phyloP scores from a whole-genome alignment of 768 basidiomycete species.

The Amanita rimosa region DNA sequence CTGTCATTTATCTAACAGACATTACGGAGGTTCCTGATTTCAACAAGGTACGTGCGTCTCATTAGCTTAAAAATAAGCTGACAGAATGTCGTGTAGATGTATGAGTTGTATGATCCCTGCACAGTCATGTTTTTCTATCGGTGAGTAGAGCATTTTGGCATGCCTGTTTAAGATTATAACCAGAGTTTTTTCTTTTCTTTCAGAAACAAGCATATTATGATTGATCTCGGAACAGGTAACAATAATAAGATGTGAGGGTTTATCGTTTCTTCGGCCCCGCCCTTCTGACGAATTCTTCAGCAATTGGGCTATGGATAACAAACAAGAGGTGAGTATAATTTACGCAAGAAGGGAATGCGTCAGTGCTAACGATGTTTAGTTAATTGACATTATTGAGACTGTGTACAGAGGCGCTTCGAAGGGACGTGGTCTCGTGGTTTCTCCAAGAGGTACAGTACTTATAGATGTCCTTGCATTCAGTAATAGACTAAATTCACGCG shows the following conservation, averaged over 20 bases:
- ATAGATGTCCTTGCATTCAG: too few relatives aligned
- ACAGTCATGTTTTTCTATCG: constrained; percentile 99
- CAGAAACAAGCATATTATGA: constrained; percentile 24
- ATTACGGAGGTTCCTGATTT: too few relatives aligned
- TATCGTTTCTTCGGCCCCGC: constrained; percentile 4
- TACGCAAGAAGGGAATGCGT: neutral
- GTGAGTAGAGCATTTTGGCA: constrained; percentile 32
- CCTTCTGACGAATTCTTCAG: constrained; percentile 25
- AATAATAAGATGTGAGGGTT: constrained; percentile 91
- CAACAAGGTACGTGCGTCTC: constrained; percentile 16
- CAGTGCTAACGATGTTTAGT: constrained; percentile 26
- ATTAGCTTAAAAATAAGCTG: neutral
- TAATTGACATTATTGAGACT: constrained; percentile 97
- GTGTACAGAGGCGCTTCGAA: constrained; percentile 97
- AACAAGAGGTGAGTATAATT: constrained; percentile 71
- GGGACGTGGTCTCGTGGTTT: constrained; percentile 94
- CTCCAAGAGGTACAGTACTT: constrained; percentile 97
- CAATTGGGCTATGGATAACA: constrained; percentile 99
- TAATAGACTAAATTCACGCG: too few relatives aligned
- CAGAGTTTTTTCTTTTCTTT: neutral
- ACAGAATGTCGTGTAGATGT: constrained; percentile 55
- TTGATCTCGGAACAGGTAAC: constrained; percentile 98
- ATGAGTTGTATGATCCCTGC: constrained; percentile 94
- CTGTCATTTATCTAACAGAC: constrained; percentile 31
- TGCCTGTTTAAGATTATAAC: neutral